Percentiles rank a stretch among this genome's conserved stretches.
These are phyloP conservation scores for Blepharisma japonicum DNA, from an alignment of 73 alveolate genomes.

Conservation along the genomic window DNA sequence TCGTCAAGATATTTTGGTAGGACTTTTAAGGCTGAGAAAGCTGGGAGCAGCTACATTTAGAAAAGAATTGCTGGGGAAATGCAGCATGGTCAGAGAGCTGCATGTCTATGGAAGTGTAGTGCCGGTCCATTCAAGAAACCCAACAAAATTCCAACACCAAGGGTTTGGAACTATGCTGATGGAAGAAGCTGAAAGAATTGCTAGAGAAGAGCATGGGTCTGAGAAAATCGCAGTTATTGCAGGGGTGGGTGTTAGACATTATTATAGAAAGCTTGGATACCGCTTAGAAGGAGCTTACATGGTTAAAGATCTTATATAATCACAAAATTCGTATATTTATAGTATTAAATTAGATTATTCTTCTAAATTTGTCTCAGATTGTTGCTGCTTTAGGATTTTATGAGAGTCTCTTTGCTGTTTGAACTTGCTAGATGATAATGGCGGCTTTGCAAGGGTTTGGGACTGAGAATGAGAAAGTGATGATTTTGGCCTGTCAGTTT, in stretches of 20 bases:
- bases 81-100: slow-evolving; percentile 96
- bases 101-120: slow-evolving; percentile 98
- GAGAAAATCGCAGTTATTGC: slow-evolving; percentile 92
- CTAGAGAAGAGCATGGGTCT: slow-evolving; percentile 93
- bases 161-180: slow-evolving; percentile 96
- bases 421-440: too few species aligned
- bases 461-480: too few species aligned
- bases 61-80: slow-evolving; percentile 66
- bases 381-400: too few species aligned
- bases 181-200: slow-evolving; percentile 99
- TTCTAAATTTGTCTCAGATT: too few species aligned
- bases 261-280: slow-evolving; percentile 93
- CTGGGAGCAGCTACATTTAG: slow-evolving; percentile 85
- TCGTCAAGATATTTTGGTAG: slow-evolving; percentile 90
- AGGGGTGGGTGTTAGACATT: slow-evolving; percentile 96
- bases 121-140: slow-evolving; percentile 96
- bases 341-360: too few species aligned
- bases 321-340: too few species aligned
- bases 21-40: slow-evolving; percentile 91
- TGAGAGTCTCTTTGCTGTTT: too few species aligned
- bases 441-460: too few species aligned
- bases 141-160: slow-evolving; percentile 93
- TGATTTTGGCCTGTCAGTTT: too few species aligned
- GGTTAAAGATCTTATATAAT: slow-evolving; percentile 72
- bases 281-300: slow-evolving; percentile 91